Percentiles rank a stretch among this genome's conserved stretches.
Conservation (phyloP, 805 yeast genomes). For the Yamadazyma endophytica region DNA sequence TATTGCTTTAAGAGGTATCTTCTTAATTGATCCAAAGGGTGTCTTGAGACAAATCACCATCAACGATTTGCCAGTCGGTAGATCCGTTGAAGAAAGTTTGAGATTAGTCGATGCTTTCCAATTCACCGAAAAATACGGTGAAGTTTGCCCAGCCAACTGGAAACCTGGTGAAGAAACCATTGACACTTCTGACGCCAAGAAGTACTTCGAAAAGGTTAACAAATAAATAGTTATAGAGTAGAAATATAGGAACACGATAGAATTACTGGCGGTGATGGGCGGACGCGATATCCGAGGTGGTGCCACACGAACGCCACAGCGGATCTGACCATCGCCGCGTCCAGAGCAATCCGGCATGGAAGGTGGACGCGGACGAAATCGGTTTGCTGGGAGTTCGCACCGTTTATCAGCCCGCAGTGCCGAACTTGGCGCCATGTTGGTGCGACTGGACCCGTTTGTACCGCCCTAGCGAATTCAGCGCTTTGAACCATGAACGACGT, state of each 20-base stretch:
- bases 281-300: neutral
- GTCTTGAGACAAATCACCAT: conserved; percentile 92
- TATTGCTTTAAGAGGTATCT: conserved; percentile 95
- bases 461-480: neutral
- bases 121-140: conserved; percentile 98
- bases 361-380: no score
- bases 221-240: no score
- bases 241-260: neutral
- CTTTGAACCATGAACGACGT: conserved; percentile 18
- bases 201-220: conserved; percentile 90
- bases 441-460: neutral
- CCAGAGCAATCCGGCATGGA: no score
- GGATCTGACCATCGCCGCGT: no score
- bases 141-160: conserved; percentile 99
- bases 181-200: conserved; percentile 84
- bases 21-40: conserved; percentile 96
- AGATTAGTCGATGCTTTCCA: conserved; percentile 99
- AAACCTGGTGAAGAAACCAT: conserved; percentile 73
- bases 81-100: conserved; percentile 96
- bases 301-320: neutral
- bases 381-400: no score
- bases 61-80: conserved; percentile 99
- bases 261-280: neutral
- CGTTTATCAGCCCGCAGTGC: no score
- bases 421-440: no score